Percentiles rank a stretch among this genome's conserved stretches.
Conservation (phyloP, 345 rosid species). For the Eucalyptus virginea region DNA sequence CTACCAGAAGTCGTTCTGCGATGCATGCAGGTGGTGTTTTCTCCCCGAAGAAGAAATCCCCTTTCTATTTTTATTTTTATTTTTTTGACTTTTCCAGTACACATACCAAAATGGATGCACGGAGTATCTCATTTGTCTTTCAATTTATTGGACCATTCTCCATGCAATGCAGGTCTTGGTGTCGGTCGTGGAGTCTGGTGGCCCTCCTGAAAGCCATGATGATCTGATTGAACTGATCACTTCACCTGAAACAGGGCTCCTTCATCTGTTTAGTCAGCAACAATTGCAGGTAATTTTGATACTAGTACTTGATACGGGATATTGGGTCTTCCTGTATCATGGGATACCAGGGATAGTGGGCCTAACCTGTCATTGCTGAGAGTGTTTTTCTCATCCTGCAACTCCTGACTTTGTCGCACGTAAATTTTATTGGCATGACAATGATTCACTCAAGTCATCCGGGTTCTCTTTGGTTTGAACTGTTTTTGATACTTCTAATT, state of each 20-base stretch:
- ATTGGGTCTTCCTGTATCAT: not conserved
- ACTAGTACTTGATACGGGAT: not conserved
- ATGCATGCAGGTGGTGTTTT: slow-evolving; percentile 59
- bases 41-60: not conserved
- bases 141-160: not conserved
- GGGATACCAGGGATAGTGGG: not conserved
- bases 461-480: not conserved
- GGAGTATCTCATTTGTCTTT: not conserved
- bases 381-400: not conserved
- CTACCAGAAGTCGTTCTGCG: slow-evolving; percentile 86
- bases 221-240: slow-evolving; percentile 77
- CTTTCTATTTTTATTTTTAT: not conserved
- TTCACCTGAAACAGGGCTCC: slow-evolving; percentile 51
- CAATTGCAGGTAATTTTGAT: slow-evolving; percentile 60
- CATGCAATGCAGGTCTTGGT: slow-evolving; percentile 56
- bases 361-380: not conserved
- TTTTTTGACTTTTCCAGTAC: not conserved
- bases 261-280: slow-evolving; percentile 79
- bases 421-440: not conserved
- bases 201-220: slow-evolving; percentile 62
- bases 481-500: not conserved
- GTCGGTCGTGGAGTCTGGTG: slow-evolving; percentile 56
- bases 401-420: not conserved
- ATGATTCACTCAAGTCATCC: not conserved
- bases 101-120: not conserved